These are phyloP conservation scores for Elymus sibiricus DNA, from an alignment of 176 grass and related monocot species.

Conservation along the genomic window DNA sequence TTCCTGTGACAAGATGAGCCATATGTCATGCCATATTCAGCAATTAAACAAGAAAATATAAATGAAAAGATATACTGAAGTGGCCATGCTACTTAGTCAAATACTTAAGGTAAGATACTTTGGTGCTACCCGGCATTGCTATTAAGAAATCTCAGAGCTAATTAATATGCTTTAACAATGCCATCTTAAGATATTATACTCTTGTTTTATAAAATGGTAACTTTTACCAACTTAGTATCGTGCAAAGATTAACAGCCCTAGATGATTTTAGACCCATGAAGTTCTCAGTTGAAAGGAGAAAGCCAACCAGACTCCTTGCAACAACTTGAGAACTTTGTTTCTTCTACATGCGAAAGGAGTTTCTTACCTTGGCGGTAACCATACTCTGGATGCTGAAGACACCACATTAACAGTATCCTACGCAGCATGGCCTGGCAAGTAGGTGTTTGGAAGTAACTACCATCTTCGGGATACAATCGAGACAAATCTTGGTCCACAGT, in stretches of 20 bases:
- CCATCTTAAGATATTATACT: background rate
- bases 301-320: background rate
- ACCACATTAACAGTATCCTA: slow-evolving; percentile 89
- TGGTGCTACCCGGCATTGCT: background rate
- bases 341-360: background rate
- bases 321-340: background rate
- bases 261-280: background rate
- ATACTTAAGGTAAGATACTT: background rate
- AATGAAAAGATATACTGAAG: slow-evolving; percentile 14
- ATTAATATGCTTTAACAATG: slow-evolving; percentile 10
- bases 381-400: slow-evolving; percentile 81
- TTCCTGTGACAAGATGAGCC: slow-evolving; percentile 54
- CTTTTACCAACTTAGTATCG: background rate
- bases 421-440: slow-evolving; percentile 78
- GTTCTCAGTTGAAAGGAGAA: slow-evolving; percentile 1
- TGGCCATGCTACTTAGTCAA: background rate
- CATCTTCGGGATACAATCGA: slow-evolving; percentile 81
- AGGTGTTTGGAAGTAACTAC: slow-evolving; percentile 82
- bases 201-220: slow-evolving; percentile 1
- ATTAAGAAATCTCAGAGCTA: background rate
- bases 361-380: slow-evolving; percentile 87
- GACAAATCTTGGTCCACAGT: slow-evolving; percentile 88
- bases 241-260: background rate
- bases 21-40: slow-evolving; percentile 3
- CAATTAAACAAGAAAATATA: slow-evolving; percentile 1